These are phyloP conservation scores for Pelomyxa schiedti DNA, from an alignment of 78 protist species.

Conservation along the genomic window DNA sequence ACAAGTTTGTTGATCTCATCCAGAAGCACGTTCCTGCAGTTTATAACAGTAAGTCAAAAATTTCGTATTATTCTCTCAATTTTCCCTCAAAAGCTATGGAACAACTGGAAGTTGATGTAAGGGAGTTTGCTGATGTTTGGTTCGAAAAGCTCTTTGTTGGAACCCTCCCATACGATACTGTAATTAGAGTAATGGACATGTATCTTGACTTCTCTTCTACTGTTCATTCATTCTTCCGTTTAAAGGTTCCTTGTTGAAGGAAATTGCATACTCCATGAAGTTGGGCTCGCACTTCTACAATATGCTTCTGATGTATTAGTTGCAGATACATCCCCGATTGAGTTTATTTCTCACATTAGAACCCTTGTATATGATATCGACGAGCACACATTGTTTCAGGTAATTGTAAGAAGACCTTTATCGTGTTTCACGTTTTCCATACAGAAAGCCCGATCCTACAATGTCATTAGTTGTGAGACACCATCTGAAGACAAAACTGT, in stretches of 20 bases:
- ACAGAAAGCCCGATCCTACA: background rate
- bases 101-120: background rate
- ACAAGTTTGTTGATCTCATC: too few species aligned
- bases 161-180: background rate
- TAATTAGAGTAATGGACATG: background rate
- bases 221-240: too few species aligned
- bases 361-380: too few species aligned
- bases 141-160: background rate
- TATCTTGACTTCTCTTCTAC: too few species aligned
- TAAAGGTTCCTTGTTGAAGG: background rate
- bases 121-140: background rate
- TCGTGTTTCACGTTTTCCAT: background rate
- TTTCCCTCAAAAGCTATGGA: too few species aligned
- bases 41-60: too few species aligned
- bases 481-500: too few species aligned
- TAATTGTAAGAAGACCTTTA: background rate
- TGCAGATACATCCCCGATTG: background rate
- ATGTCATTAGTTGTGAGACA: background rate
- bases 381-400: background rate
- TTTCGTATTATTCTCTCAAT: too few species aligned
- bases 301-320: background rate
- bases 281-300: background rate
- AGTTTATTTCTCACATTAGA: background rate
- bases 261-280: background rate
- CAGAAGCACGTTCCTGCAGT: too few species aligned